A percentile compares a stretch with the other conserved stretches of the same genome.
These are phyloP conservation scores for Lichtheimia ramosa DNA, from an alignment of 371 early-diverging fungal species.

Conservation along the genomic window DNA sequence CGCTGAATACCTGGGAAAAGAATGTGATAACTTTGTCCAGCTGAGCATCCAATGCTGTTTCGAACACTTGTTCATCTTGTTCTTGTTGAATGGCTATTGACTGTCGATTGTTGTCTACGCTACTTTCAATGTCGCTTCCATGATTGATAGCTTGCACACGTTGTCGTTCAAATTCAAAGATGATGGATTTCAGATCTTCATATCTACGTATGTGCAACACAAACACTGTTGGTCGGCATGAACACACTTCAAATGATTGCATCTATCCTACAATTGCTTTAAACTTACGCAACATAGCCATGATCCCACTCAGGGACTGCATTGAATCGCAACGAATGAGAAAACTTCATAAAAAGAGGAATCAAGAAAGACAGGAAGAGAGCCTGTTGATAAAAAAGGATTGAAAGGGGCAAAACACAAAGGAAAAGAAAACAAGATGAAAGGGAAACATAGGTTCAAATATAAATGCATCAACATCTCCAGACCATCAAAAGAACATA, in stretches of 20 bases:
- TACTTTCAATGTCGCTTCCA: neutral
- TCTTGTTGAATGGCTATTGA: neutral
- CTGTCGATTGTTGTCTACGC: neutral
- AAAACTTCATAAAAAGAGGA: conserved; percentile 15
- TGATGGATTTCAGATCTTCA: conserved; percentile 3
- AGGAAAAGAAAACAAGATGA: conserved; percentile 4
- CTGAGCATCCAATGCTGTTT: conserved; percentile 12
- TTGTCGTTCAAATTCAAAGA: conserved; percentile 4
- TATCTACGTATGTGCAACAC: conserved; percentile 39
- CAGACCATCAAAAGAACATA: neutral
- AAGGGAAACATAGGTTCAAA: conserved; percentile 6
- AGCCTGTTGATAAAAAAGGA: neutral
- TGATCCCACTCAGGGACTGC: conserved; percentile 17
- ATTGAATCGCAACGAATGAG: conserved; percentile 11
- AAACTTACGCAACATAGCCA: conserved; percentile 16
- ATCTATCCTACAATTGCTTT: conserved; percentile 55
- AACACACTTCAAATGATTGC: conserved; percentile 51
- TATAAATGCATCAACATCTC: conserved; percentile 3
- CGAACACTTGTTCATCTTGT: conserved; percentile 7
- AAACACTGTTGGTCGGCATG: conserved; percentile 10
- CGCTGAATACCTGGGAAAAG: conserved; percentile 6
- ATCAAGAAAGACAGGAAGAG: neutral
- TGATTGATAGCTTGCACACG: conserved; percentile 5
- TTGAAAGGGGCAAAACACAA: neutral
- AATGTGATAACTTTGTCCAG: conserved; percentile 22